Percentiles rank a stretch among this genome's conserved stretches.
These are phyloP conservation scores for Tolypocladium nubicola DNA, from an alignment of 2,329 filamentous ascomycete species.

Conservation along the genomic window DNA sequence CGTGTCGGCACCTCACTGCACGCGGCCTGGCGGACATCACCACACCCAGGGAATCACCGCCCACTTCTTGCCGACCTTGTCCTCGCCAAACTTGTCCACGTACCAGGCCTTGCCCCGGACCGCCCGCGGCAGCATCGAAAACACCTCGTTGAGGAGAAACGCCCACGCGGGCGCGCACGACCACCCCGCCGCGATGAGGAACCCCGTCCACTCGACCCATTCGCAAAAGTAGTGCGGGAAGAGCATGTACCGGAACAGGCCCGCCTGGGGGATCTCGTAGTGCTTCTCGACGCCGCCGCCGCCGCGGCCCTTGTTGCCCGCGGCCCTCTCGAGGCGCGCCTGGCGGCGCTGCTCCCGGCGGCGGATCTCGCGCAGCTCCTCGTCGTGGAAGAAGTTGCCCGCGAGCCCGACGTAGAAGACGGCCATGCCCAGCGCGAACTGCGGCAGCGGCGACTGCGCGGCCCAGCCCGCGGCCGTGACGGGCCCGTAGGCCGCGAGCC, in stretches of 20 bases:
- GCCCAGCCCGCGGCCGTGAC: conserved; percentile 44
- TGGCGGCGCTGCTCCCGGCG: conserved; percentile 52
- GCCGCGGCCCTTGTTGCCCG: not conserved
- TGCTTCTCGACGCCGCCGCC: conserved; percentile 47
- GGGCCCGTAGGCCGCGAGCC: conserved; percentile 72
- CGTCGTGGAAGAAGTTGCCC: conserved; percentile 82
- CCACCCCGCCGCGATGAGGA: conserved; percentile 63
- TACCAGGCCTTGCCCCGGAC: conserved; percentile 81
- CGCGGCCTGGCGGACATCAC: not conserved
- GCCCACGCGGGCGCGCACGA: conserved; percentile 63
- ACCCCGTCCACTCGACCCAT: conserved; percentile 93
- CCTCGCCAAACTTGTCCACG: conserved; percentile 72
- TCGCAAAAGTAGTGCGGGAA: conserved; percentile 94
- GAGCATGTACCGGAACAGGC: conserved; percentile 72
- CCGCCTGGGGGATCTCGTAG: conserved; percentile 76
- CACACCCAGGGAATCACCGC: conserved; percentile 45
- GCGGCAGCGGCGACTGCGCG: conserved; percentile 24
- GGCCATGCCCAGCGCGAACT: conserved; percentile 53
- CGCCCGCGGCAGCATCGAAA: conserved; percentile 84
- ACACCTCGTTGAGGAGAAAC: conserved; percentile 78
- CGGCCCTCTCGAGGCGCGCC: conserved; percentile 17
- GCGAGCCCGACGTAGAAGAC: conserved; percentile 69
- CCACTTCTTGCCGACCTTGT: conserved; percentile 65
- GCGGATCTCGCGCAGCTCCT: conserved; percentile 78
- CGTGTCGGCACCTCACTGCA: too few relatives aligned